Percentiles rank a stretch among this genome's conserved stretches.
Evolutionary conservation across 1,139 yeast species (phyloP).

Genomic region (Tardiomyces digboiensis): DNA sequence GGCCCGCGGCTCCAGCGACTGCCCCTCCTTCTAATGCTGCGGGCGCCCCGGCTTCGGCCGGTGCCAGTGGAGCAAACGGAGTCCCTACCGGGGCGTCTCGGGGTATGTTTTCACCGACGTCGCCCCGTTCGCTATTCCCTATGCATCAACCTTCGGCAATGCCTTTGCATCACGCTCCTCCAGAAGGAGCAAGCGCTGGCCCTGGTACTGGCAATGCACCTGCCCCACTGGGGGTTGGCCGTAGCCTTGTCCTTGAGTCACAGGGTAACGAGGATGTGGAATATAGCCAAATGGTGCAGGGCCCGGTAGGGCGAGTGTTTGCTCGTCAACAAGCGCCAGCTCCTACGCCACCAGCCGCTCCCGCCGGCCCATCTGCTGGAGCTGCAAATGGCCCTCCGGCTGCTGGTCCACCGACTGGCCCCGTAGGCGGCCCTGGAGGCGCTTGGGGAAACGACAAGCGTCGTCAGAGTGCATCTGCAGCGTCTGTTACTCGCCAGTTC

Average conservation of each 20-base stretch:
- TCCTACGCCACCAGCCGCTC: constrained; percentile 6
- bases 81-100: constrained; percentile 5
- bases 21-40: background rate
- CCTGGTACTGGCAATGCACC: background rate
- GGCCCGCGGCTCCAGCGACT: background rate
- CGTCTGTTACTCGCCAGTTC: constrained; percentile 7
- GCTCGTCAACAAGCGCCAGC: constrained; percentile 5
- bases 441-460: constrained; percentile 8
- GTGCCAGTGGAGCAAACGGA: constrained; percentile 2
- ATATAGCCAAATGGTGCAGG: constrained; percentile 22
- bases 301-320: constrained; percentile 20
- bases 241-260: constrained; percentile 19
- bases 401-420: background rate
- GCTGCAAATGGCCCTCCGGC: no score
- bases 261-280: constrained; percentile 23
- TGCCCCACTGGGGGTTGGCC: background rate
- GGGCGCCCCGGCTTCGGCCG: background rate
- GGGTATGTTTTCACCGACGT: constrained; percentile 20
- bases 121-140: constrained; percentile 19
- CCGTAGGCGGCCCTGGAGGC: constrained; percentile 3
- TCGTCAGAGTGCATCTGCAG: constrained; percentile 3
- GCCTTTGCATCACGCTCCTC: background rate
- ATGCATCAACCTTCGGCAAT: constrained; percentile 12
- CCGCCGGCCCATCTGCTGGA: background rate
- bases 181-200: no score